A percentile compares a stretch with the other conserved stretches of the same genome.
Evolutionary conservation across 2,329 filamentous ascomycete genomes (phyloP).

Genomic region (Emmonsia crescens): DNA sequence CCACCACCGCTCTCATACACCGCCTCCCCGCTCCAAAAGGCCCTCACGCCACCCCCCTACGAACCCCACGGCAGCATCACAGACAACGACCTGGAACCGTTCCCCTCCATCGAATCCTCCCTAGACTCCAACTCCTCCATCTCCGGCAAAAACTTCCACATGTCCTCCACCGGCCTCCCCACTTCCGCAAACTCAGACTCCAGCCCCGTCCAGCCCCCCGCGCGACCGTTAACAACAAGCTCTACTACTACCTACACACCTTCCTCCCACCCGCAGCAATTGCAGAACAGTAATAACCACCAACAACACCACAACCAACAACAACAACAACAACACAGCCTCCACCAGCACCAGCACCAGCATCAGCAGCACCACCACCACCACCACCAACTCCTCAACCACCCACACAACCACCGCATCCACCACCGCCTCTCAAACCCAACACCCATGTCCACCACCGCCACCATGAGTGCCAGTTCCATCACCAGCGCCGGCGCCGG

Average conservation of each 20-base stretch:
- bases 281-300: slow-evolving; percentile 12
- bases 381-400: slow-evolving; percentile 8
- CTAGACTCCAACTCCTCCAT: slow-evolving; percentile 43
- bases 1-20: slow-evolving; percentile 49
- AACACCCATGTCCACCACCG: slow-evolving; percentile 42
- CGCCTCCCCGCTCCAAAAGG: slow-evolving; percentile 81
- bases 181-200: slow-evolving; percentile 62
- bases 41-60: slow-evolving; percentile 71
- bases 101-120: slow-evolving; percentile 79
- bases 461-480: slow-evolving; percentile 14
- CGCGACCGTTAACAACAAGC: slow-evolving; percentile 21
- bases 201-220: slow-evolving; percentile 37
- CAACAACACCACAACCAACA: slow-evolving; percentile 30
- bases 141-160: slow-evolving; percentile 59
- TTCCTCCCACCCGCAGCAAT: slow-evolving; percentile 20
- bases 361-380: slow-evolving; percentile 24
- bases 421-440: slow-evolving; percentile 34
- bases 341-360: slow-evolving; percentile 31
- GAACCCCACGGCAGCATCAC: slow-evolving; percentile 36
- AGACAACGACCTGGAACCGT: slow-evolving; percentile 59
- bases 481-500: neutral
- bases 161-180: slow-evolving; percentile 52
- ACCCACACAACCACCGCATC: slow-evolving; percentile 29
- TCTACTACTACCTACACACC: slow-evolving; percentile 24
- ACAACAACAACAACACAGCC: slow-evolving; percentile 27